Conservation (phyloP, 129 eudicot genomes). For the Mikania micrantha region DNA sequence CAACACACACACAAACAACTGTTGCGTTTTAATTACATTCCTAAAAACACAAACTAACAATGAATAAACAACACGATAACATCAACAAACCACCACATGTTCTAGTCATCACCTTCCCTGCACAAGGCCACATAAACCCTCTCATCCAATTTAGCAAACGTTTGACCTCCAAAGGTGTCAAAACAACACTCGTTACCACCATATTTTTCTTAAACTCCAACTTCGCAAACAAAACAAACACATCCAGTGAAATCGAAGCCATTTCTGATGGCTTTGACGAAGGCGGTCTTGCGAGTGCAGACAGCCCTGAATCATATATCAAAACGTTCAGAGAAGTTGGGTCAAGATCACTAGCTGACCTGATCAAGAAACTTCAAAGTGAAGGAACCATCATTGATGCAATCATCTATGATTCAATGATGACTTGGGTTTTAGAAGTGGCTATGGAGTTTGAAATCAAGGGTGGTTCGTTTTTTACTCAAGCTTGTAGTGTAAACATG, state of each 20-base stretch:
- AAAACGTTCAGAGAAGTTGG: not conserved
- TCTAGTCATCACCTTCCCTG: constrained; percentile 30
- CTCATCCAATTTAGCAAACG: constrained; percentile 33
- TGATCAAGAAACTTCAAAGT: constrained; percentile 8
- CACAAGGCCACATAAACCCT: constrained; percentile 48
- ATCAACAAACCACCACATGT: constrained; percentile 14
- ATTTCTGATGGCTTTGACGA: constrained; percentile 25
- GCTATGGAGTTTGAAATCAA: constrained; percentile 20
- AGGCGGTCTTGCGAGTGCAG: not conserved
- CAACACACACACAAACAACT: too few species aligned
- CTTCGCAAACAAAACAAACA: not conserved
- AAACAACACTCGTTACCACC: constrained; percentile 30
- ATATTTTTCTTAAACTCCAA: not conserved
- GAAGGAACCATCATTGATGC: constrained; percentile 5
- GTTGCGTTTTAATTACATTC: too few species aligned
- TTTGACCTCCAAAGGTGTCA: constrained; percentile 25
- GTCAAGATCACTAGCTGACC: not conserved
- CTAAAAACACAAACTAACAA: not conserved
- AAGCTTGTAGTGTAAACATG: constrained; percentile 38
- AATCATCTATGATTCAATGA: constrained; percentile 32
- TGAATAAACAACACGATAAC: not conserved
- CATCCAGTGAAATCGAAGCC: constrained; percentile 7
- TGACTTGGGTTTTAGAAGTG: constrained; percentile 34
- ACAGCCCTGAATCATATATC: not conserved
- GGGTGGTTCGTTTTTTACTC: constrained; percentile 42